Conservation (phyloP, 352 stramenopile species). For the Phytophthora citrophthora region DNA sequence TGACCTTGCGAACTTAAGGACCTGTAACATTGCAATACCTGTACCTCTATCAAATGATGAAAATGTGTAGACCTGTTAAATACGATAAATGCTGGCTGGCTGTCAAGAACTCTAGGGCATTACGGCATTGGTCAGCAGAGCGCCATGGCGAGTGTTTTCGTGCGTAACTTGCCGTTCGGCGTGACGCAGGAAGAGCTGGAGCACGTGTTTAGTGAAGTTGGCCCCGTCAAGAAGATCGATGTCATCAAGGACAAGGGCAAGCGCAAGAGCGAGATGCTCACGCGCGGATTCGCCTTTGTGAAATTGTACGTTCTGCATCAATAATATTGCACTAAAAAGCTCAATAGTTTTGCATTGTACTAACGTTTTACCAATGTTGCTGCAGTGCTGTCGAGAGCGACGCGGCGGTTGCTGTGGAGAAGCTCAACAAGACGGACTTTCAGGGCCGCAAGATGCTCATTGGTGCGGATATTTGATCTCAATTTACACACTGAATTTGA, state of each 20-base stretch:
- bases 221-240: slow-evolving; percentile 87
- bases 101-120: slow-evolving; percentile 25
- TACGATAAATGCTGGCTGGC: slow-evolving; percentile 10
- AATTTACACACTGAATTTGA: too few relatives aligned
- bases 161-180: slow-evolving; percentile 88
- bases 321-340: neutral
- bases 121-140: slow-evolving; percentile 22
- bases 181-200: slow-evolving; percentile 87
- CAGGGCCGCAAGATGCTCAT: slow-evolving; percentile 83
- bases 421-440: slow-evolving; percentile 79
- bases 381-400: slow-evolving; percentile 77
- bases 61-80: too few relatives aligned
- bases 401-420: slow-evolving; percentile 71
- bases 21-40: too few relatives aligned
- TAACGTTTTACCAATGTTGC: slow-evolving; percentile 4
- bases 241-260: slow-evolving; percentile 92
- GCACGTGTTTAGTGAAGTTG: slow-evolving; percentile 82
- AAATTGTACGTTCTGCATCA: slow-evolving; percentile 68
- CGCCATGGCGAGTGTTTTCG: slow-evolving; percentile 73
- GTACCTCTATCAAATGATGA: too few relatives aligned
- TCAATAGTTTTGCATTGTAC: neutral
- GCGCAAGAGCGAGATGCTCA: slow-evolving; percentile 78
- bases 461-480: slow-evolving; percentile 46
- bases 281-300: slow-evolving; percentile 87
- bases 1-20: too few relatives aligned